Conservation (phyloP, 768 basidiomycete genomes). For the Naematelia encephala region DNA sequence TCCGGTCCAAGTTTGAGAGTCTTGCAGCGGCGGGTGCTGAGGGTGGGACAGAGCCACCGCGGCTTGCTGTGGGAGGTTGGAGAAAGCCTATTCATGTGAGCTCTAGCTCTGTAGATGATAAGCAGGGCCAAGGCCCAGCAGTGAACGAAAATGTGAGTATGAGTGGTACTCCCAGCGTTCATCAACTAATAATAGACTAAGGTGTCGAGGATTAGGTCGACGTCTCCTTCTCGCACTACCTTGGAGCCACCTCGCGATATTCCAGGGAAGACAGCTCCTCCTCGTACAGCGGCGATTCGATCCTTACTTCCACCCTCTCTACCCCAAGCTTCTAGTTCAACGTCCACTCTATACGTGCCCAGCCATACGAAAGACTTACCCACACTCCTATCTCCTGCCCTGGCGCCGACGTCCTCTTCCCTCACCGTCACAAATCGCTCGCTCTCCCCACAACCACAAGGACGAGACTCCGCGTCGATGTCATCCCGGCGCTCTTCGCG, state of each 20-base stretch:
- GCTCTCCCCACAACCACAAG: neutral
- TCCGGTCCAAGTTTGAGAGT: constrained; percentile 38
- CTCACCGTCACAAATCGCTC: neutral
- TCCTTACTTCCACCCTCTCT: neutral
- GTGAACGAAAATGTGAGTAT: no score
- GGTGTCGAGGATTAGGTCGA: neutral
- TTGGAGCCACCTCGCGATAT: neutral
- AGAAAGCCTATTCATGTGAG: neutral
- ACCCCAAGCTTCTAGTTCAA: neutral
- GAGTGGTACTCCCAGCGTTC: no score
- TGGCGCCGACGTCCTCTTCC: neutral
- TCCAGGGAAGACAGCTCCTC: neutral
- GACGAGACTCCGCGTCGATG: neutral
- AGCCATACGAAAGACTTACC: neutral
- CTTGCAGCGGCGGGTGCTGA: constrained; percentile 20
- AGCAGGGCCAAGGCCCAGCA: no score
- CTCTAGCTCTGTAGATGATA: no score
- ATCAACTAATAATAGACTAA: neutral
- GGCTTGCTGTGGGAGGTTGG: neutral
- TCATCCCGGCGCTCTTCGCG: neutral
- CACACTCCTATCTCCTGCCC: neutral
- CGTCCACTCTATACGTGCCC: neutral
- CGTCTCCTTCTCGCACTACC: neutral
- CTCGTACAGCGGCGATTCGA: neutral
- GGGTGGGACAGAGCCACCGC: neutral